Base-by-base conservation (phyloP, 495 filamentous ascomycete species). In the Aspergillus carlsbadensis region DNA sequence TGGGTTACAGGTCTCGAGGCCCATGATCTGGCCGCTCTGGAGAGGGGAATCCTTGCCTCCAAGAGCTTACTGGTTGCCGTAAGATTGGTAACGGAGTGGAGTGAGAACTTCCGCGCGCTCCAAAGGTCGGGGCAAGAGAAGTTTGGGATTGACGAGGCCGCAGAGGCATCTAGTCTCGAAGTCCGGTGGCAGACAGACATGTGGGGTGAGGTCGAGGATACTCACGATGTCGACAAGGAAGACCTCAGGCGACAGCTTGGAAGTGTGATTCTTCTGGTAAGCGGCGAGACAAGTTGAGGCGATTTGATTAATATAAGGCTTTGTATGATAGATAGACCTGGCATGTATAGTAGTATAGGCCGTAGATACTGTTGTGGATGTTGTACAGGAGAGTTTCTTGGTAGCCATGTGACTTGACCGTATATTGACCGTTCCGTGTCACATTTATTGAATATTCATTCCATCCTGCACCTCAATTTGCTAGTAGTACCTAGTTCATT, bases 141-240 rank as follows among this genome's bases (percentile, higher is more conserved):
- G 55, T 82, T 84, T 53, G 80, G 80, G 15, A 70, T 80, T 18
- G 72, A 80, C 44, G 73, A 96, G 66, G 92, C 92, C 14, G 85
- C 89, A 3, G 75, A 83, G 69, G 84, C 91, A 21, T 85, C 86
- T 4, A 95, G 83, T 59, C 60, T 94, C 18, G 94, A 98, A 78
- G 90, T 96, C 15, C 78, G 80, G 59, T 97, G 90, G 87, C 94
- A 98, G 81, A 96, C 88, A 5, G 75, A 83, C 14, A 81, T 85
- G 74, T 98, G 94, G 92, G 94, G 94, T 1, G 92, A 95, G 76
- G 94, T 98, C 3, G 95, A 98, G 72, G 94, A 98, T 74, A 96
- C 92, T 37, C 95, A 98, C 73, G 94, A 98, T 83, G 94, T 98
- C 2, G 87, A 96, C 64, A 91, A 85, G 70, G 94, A 96, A 73